Base-by-base conservation (phyloP, 192 early-diverging fungal genomes). In the Phlyctochytrium bullatum region DNA sequence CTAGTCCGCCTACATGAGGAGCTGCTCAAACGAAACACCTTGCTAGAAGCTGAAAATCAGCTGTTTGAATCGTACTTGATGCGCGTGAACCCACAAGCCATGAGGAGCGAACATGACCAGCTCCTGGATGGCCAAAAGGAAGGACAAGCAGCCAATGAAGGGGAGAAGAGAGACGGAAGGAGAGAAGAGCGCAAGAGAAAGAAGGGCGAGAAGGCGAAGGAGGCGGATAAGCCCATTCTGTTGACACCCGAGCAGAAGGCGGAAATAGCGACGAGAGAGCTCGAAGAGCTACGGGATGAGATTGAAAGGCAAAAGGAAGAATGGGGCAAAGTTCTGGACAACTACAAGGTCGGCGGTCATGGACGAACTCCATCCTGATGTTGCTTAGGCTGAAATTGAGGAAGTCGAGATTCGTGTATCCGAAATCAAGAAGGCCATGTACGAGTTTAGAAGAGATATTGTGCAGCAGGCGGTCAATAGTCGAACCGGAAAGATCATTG, bases 391-490 rank as follows among this genome's bases (percentile, higher is more conserved):
- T 30, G 85, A 87, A 66, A 72, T 87, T 54, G 85, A 87, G 59
- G 85, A 87, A 63, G 73, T 86, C 17, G 85, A 87, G 23, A 82
- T 87, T 51, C 58, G 84, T 23, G 67, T 83, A 0, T 36, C 60
- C 1, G 85, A 87, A 40, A 77, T 70, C 52, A 86, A 82, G 64
- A 86, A 84, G 62, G 78, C 81, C 3, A 64, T 76, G 59, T 86
- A 86, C 61, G 85, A 87, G 68, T 87, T 86, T 64, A 78, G 72
- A 63, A 50, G 85, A 34, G 85, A 87, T 56, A 83, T 87, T 60
- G 80, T 78, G 0, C 51, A 61, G 56, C 73, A 75, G 34, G 81
- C 83, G 16, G 69, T 80, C 27, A 84, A 80, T 64, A 60, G 51
- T 12, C 58, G 81, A 10, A 87, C 85, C 2, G 80, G 77, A 2